Conservation (phyloP, 177 flowering plant genomes). For the Vitis hybrid region DNA sequence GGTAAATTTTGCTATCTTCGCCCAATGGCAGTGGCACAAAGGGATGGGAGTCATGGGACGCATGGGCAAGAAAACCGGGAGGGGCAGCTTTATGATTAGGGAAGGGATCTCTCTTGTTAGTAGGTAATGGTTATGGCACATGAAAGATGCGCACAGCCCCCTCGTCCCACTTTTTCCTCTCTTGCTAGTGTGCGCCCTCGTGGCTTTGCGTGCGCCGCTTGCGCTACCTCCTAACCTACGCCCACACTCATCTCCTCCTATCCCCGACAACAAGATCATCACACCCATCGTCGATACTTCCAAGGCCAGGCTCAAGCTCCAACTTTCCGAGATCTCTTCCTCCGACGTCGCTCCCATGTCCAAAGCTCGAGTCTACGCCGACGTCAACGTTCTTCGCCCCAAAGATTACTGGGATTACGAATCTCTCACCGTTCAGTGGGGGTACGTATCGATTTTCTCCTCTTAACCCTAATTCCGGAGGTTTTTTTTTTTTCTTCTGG, state of each 20-base stretch:
- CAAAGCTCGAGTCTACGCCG: conserved; percentile 56
- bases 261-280: background rate
- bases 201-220: conserved; percentile 40
- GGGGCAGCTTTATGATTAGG: no score
- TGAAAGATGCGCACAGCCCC: conserved; percentile 28
- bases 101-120: no score
- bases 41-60: no score
- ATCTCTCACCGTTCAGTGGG: conserved; percentile 64
- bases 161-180: conserved; percentile 16
- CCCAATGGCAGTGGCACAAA: no score
- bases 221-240: conserved; percentile 32
- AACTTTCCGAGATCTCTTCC: conserved; percentile 14
- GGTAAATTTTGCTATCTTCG: no score
- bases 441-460: conserved; percentile 27
- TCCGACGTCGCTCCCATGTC: conserved; percentile 31
- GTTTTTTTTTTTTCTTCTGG: background rate
- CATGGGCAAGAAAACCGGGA: no score
- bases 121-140: conserved; percentile 11
- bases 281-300: background rate
- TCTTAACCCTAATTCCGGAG: background rate
- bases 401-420: conserved; percentile 68
- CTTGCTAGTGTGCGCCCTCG: conserved; percentile 33
- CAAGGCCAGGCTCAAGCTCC: background rate
- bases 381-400: conserved; percentile 57
- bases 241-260: conserved; percentile 6